Evolutionary conservation across 1,284 basidiomycete species (phyloP).

Genomic region (Sanghuangporus sanghuang): DNA sequence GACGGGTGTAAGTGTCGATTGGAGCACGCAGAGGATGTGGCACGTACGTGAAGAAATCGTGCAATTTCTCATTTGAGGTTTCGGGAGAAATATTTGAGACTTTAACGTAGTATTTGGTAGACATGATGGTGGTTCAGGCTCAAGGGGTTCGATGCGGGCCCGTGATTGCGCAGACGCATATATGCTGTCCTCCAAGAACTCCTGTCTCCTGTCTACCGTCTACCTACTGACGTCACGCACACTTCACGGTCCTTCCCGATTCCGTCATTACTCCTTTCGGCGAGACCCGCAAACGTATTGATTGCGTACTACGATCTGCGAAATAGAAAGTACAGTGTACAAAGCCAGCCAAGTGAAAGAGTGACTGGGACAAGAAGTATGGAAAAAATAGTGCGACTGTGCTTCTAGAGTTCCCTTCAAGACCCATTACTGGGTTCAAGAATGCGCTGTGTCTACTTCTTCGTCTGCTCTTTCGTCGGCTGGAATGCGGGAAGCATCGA

Average conservation of each 20-base stretch:
- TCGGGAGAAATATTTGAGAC: constrained; percentile 53
- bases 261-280: neutral
- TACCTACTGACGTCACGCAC: neutral
- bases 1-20: constrained; percentile 2
- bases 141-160: neutral
- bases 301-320: too few species aligned
- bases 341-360: too few species aligned
- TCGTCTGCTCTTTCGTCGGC: neutral
- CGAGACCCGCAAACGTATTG: neutral
- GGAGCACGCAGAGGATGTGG: neutral
- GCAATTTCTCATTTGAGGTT: constrained; percentile 57
- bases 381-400: neutral
- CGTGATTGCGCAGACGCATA: neutral
- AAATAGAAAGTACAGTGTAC: too few species aligned
- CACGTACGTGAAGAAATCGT: constrained; percentile 74
- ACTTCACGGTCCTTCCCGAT: neutral
- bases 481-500: neutral
- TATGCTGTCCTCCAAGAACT: neutral
- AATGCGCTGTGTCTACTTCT: neutral
- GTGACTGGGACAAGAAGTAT: neutral
- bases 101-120: constrained; percentile 7
- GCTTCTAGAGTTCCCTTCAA: too few species aligned
- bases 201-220: neutral
- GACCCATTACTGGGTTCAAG: too few species aligned
- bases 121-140: constrained; percentile 10